Evolutionary conservation across 192 early-diverging fungal species (phyloP).

Genomic region (Coemansia sp.): DNA sequence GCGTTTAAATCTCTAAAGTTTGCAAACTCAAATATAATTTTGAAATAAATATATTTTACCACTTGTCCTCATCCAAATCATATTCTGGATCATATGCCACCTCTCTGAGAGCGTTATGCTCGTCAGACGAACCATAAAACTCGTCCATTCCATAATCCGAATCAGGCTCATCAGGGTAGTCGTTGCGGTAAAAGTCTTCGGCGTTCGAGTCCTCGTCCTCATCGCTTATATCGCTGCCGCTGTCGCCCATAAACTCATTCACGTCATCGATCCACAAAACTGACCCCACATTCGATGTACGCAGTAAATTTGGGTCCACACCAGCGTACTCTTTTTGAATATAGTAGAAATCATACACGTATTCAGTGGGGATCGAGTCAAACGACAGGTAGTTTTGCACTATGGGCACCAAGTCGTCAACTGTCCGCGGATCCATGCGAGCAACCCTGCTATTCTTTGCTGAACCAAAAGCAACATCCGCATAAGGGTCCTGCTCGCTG

Average conservation of each 20-base stretch:
- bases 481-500: conserved; percentile 16
- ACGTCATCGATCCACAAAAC: conserved; percentile 58
- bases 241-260: conserved; percentile 46
- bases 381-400: conserved; percentile 64
- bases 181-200: conserved; percentile 77
- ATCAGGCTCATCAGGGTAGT: conserved; percentile 72
- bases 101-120: conserved; percentile 7
- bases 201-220: conserved; percentile 69
- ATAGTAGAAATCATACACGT: conserved; percentile 78
- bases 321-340: conserved; percentile 40
- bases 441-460: conserved; percentile 13
- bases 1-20: neutral
- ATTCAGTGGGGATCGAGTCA: conserved; percentile 49
- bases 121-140: conserved; percentile 34
- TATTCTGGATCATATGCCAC: conserved; percentile 5
- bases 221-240: conserved; percentile 29
- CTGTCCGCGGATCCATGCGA: conserved; percentile 24
- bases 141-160: conserved; percentile 21
- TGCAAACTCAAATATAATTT: neutral
- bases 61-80: conserved; percentile 1
- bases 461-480: conserved; percentile 10
- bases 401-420: conserved; percentile 70
- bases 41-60: neutral
- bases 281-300: conserved; percentile 9
- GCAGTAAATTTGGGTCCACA: conserved; percentile 3